These are phyloP conservation scores for Gossypium herbaceum DNA, from an alignment of 345 rosid genomes.

Conservation along the genomic window DNA sequence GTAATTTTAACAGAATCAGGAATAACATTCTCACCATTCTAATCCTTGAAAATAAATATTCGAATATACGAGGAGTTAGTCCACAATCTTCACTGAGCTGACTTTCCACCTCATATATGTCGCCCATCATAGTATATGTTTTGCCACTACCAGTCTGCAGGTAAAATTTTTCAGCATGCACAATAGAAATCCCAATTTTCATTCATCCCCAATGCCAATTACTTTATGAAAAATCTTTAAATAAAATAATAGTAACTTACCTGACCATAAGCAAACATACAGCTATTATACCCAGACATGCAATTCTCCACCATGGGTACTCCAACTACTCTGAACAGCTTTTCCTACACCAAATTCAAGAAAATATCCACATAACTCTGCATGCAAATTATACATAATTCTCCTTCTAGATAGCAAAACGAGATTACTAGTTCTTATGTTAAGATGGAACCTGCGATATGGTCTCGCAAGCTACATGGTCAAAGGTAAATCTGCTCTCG, in stretches of 20 bases:
- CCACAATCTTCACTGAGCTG: slow-evolving; percentile 61
- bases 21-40: slow-evolving; percentile 37
- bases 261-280: slow-evolving; percentile 97
- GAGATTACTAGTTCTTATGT: background rate
- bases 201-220: background rate
- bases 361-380: slow-evolving; percentile 13
- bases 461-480: slow-evolving; percentile 71
- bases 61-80: slow-evolving; percentile 84
- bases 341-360: slow-evolving; percentile 47
- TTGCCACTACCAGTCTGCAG: slow-evolving; percentile 97
- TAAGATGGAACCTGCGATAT: slow-evolving; percentile 64
- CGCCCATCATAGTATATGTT: slow-evolving; percentile 96
- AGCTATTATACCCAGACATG: slow-evolving; percentile 89
- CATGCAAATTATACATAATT: background rate
- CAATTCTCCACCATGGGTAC: slow-evolving; percentile 97
- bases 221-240: background rate
- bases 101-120: slow-evolving; percentile 52
- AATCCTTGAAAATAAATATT: slow-evolving; percentile 74
- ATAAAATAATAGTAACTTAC: slow-evolving; percentile 27
- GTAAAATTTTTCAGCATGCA: background rate
- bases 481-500: slow-evolving; percentile 92
- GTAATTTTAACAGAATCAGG: background rate
- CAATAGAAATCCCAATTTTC: background rate
- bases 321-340: slow-evolving; percentile 70
- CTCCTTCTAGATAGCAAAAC: background rate